Conservation (phyloP, 2,329 filamentous ascomycete genomes). For the Pseudogymnoascus sp. region DNA sequence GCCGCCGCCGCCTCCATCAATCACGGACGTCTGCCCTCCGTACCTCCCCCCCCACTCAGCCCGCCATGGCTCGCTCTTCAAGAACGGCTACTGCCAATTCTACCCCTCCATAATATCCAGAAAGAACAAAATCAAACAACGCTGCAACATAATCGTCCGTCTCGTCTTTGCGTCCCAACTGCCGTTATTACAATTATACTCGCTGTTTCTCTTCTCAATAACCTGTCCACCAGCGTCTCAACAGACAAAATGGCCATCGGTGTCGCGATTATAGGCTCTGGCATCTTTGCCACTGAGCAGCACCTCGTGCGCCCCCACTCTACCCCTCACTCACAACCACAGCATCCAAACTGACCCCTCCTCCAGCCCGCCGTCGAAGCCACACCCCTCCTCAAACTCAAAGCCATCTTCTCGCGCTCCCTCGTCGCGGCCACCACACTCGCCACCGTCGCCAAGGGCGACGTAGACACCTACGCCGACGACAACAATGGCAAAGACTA, state of each 20-base stretch:
- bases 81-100: not conserved
- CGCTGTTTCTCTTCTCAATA: not conserved
- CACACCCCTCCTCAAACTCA: slow-evolving; percentile 43
- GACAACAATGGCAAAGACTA: slow-evolving; percentile 36
- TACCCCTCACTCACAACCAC: not conserved
- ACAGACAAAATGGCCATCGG: slow-evolving; percentile 33
- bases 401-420: slow-evolving; percentile 33
- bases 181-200: not conserved
- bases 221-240: not conserved
- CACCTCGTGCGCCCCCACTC: slow-evolving; percentile 39
- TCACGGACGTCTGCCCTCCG: not conserved
- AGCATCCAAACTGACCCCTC: slow-evolving; percentile 14
- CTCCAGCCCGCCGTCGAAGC: slow-evolving; percentile 50
- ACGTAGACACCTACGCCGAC: slow-evolving; percentile 26
- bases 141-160: not conserved
- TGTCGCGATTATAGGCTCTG: slow-evolving; percentile 55
- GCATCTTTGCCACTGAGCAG: slow-evolving; percentile 53
- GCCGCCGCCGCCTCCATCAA: not conserved
- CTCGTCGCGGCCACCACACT: slow-evolving; percentile 26
- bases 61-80: not conserved
- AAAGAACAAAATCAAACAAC: not conserved
- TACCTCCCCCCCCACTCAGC: not conserved
- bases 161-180: not conserved
- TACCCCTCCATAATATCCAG: not conserved
- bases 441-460: slow-evolving; percentile 35